These are phyloP conservation scores for Sporisorium iseilematis-ciliati DNA, from an alignment of 1,284 basidiomycete genomes.

Conservation along the genomic window DNA sequence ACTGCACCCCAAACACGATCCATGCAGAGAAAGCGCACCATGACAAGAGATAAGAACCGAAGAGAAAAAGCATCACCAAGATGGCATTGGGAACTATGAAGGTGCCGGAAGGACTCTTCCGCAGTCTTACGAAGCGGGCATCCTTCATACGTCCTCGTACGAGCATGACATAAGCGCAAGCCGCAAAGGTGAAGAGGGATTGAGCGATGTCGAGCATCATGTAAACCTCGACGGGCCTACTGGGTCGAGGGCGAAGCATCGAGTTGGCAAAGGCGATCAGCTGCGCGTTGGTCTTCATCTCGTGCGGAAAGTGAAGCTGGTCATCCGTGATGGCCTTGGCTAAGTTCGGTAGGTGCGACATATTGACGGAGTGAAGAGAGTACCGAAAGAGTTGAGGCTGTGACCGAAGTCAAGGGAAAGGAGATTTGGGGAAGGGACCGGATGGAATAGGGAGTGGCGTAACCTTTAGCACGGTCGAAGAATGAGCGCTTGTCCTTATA, in stretches of 20 bases:
- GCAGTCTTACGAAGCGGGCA: constrained; percentile 4
- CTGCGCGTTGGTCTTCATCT: constrained; percentile 13
- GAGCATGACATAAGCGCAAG: constrained; percentile 17
- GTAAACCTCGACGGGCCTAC: constrained; percentile 14
- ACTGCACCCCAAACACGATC: constrained; percentile 10
- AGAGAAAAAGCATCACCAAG: background rate
- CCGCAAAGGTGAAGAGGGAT: constrained; percentile 12
- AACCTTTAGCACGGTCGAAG: no score
- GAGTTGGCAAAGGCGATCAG: constrained; percentile 8
- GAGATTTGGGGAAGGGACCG: no score
- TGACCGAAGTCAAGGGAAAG: no score
- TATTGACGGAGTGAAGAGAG: background rate
- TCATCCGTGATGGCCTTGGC: constrained; percentile 1
- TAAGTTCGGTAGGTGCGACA: background rate
- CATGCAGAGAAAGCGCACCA: constrained; percentile 10
- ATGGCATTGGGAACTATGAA: constrained; percentile 32
- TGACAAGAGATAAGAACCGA: background rate
- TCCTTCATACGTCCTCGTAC: constrained; percentile 15
- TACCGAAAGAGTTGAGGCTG: no score
- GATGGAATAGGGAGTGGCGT: no score
- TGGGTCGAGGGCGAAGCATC: constrained; percentile 9
- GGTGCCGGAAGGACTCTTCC: constrained; percentile 13
- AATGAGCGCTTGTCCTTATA: no score
- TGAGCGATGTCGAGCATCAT: constrained; percentile 28
- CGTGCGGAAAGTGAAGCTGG: constrained; percentile 1